These are phyloP conservation scores for Austroboletus novae-zelandiae DNA, from an alignment of 1,284 basidiomycete genomes.

Conservation along the genomic window DNA sequence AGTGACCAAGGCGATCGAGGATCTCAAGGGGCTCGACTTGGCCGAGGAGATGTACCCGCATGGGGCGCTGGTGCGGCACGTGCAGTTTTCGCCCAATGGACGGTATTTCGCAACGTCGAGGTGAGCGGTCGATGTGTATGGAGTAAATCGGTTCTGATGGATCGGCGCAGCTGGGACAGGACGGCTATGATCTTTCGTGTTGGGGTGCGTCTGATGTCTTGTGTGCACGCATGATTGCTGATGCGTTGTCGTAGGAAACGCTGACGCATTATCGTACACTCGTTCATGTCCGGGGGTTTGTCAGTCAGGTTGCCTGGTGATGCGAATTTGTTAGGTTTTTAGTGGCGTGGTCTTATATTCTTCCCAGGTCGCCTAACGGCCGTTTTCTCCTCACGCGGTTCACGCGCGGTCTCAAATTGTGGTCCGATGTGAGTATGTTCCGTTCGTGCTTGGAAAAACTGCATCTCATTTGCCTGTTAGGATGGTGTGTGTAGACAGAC, in stretches of 20 bases:
- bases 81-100: constrained; percentile 39
- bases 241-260: constrained; percentile 41
- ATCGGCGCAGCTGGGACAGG: constrained; percentile 62
- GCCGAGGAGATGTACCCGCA: constrained; percentile 47
- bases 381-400: constrained; percentile 64
- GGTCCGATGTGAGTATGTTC: constrained; percentile 54
- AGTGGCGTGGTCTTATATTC: neutral
- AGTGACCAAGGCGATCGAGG: constrained; percentile 53
- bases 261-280: constrained; percentile 61
- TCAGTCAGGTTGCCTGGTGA: constrained; percentile 77
- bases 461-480: neutral
- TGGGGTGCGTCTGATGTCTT: constrained; percentile 41
- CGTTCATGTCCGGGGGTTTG: constrained; percentile 72
- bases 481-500: constrained; percentile 39
- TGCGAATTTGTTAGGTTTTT: neutral
- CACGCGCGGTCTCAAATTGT: constrained; percentile 66
- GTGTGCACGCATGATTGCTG: neutral
- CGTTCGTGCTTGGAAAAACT: neutral
- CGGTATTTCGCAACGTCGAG: constrained; percentile 38
- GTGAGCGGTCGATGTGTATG: constrained; percentile 7
- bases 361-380: constrained; percentile 59
- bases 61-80: constrained; percentile 36
- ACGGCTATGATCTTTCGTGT: constrained; percentile 72
- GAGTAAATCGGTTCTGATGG: too few relatives aligned
- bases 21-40: constrained; percentile 51